Evolutionary conservation across 2,329 filamentous ascomycete genomes (phyloP), one percentile per base, ranked within the genome.

Genomic region (Exophiala sideris): DNA sequence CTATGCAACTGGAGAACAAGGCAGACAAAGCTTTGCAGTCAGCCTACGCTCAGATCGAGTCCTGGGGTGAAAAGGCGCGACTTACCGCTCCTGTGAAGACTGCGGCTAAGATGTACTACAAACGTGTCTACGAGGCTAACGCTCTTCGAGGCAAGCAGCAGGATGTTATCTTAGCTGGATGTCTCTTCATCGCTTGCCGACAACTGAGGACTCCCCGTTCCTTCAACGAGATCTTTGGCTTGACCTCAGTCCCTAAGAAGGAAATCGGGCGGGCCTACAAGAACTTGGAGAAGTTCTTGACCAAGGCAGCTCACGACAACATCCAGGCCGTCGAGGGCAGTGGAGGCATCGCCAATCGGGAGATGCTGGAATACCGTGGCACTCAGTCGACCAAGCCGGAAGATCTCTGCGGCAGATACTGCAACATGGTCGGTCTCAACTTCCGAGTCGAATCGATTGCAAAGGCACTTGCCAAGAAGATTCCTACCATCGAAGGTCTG

Each of bases 261-360:
- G 95, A 99, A 68, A 96, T 99, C 60, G 94, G 94, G 18, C 81
- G 91, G 54, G 92, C 92, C 20, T 99, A 96, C 81, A 99, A 99
- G 77, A 79, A 85, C 54, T 79, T 99, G 41, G 91, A 97, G 74
- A 85, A 86, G 64, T 96, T 95, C 73, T 81, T 97, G 67, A 56
- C 48, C 81, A 89, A 66, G 16, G 51, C 49, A 14, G 85, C 86
- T 61, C 75, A 82, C 51, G 80, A 83, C 65, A 79, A 79, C 59
- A 77, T 74, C 59, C 73, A 74, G 38, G 70, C 71, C 12, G 71
- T 76, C 32, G 68, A 74, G 33, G 73, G 76, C 73, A 69, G 77
- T 76, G 77, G 83, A 73, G 70, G 82, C 85, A 67, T 73, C n/a
- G 69, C 71, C 42, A 72, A 74, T 58, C 70, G 72, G 61, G 75